Evolutionary conservation across 306 rosid genomes (phyloP), one percentile per base, ranked within the genome.

Genomic region (Cucurbita ficifolia): DNA sequence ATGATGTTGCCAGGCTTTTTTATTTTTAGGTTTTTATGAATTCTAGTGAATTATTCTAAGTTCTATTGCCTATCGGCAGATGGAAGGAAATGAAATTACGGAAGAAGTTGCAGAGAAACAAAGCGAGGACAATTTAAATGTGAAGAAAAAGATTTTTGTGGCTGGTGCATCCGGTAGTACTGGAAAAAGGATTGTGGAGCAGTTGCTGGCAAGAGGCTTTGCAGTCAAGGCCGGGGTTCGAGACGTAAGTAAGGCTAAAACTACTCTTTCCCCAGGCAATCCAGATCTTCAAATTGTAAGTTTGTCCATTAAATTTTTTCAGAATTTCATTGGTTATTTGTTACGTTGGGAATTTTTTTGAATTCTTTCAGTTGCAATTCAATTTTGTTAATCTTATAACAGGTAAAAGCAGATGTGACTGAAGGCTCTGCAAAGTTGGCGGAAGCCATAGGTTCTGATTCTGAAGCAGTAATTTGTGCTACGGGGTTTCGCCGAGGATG

Each of bases 361-460:
- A 13, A 16, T 65, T 46, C 8, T 33, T 50, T 51, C 38, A 11
- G 58, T 42, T 73, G 19, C 63, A 2, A 60, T 57, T 39, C 58
- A 2, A 60, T 57, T 39, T 40, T 54, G 43, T 81, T 69, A 50
- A 57, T 51, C 18, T 29, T 62, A 6, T 43, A 2, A 36, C 12
- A 90, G 98, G 95, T 93, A 73, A 93, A 76, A 86, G 97, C 89
- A n/a, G 96, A 94, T 82, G 97, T 94, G n/a, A 90, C 97, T 1
- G 90, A 88, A 72, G 96, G 90, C 68, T 81, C 98, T 81, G 90
- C 82, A 2, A 90, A 85, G 92, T 83, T 94, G 18, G 97, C 89
- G 64, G 90, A 89, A 68, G 92, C 82, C 4, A 85, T 93, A 29
- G 96, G 92, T 10, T 81, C 86, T 75, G 97, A 89, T 82, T 81